These are phyloP conservation scores for Stromatinia cepivora DNA, from an alignment of 2,329 filamentous ascomycete genomes.

Conservation along the genomic window DNA sequence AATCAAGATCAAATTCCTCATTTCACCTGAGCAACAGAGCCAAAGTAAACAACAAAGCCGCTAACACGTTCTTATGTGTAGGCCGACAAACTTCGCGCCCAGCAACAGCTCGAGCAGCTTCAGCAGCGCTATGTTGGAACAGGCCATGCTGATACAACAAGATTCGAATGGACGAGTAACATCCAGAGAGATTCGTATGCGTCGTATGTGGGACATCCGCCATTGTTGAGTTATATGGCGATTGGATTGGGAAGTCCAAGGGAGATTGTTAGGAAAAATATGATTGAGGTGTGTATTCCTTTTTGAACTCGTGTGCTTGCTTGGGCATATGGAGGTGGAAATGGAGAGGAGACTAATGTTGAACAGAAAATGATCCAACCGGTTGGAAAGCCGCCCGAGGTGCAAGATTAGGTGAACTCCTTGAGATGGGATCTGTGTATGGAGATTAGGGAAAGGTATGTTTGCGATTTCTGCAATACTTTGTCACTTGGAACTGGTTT, in stretches of 20 bases:
- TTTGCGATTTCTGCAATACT: background rate
- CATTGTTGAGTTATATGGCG: slow-evolving; percentile 83
- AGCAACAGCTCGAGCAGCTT: slow-evolving; percentile 95
- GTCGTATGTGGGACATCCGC: slow-evolving; percentile 85
- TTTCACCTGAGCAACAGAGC: background rate
- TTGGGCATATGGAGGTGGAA: background rate
- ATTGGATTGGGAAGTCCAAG: slow-evolving; percentile 84
- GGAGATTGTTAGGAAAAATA: slow-evolving; percentile 73
- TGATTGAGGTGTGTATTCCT: slow-evolving; percentile 66
- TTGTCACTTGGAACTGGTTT: background rate
- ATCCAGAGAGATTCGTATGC: slow-evolving; percentile 91
- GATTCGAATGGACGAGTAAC: slow-evolving; percentile 96
- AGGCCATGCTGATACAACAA: slow-evolving; percentile 93
- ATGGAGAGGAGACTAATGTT: slow-evolving; percentile 21
- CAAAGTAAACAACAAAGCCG: background rate
- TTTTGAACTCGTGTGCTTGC: background rate
- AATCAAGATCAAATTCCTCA: no score
- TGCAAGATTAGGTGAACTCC: slow-evolving; percentile 44
- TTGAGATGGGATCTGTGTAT: background rate
- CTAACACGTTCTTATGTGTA: slow-evolving; percentile 37
- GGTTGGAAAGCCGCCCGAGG: slow-evolving; percentile 65
- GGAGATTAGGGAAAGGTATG: background rate
- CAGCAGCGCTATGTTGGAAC: slow-evolving; percentile 96
- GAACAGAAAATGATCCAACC: slow-evolving; percentile 67
- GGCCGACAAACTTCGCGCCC: slow-evolving; percentile 97